Conservation (phyloP, 306 rosid genomes). For the Vigna angularis region DNA sequence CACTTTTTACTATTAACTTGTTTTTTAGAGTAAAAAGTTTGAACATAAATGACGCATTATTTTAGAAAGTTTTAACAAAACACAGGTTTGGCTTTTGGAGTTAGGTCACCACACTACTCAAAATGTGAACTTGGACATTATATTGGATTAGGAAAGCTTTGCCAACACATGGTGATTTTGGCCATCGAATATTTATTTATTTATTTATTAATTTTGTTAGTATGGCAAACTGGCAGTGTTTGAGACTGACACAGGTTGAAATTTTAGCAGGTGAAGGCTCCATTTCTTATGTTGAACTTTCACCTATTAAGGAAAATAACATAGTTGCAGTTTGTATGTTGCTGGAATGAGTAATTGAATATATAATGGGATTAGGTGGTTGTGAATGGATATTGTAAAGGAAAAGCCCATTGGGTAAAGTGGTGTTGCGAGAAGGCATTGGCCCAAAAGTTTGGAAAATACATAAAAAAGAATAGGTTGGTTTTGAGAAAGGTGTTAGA, state of each 20-base stretch:
- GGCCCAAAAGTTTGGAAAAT: neutral
- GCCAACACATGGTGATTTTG: neutral
- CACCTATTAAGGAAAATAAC: neutral
- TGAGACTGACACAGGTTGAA: neutral
- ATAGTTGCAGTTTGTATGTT: too few species aligned
- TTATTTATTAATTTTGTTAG: too few species aligned
- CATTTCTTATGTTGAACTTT: neutral
- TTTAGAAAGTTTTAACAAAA: too few species aligned
- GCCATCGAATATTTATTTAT: neutral
- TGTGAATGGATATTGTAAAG: neutral
- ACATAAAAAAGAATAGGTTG: neutral
- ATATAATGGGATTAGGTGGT: too few species aligned
- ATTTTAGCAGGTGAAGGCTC: neutral
- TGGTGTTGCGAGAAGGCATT: too few species aligned
- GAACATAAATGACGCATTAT: too few species aligned
- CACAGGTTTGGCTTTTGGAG: too few species aligned
- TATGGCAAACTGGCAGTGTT: neutral
- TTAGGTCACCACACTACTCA: neutral
- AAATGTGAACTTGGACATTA: neutral
- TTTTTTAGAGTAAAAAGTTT: too few species aligned
- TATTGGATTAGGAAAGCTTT: neutral
- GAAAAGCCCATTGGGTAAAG: neutral
- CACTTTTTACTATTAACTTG: too few species aligned
- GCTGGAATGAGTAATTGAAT: too few species aligned
- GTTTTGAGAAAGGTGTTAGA: conserved; percentile 31